Evolutionary conservation across 179 eudicot species (phyloP).

Genomic region (Nepenthes alata): DNA sequence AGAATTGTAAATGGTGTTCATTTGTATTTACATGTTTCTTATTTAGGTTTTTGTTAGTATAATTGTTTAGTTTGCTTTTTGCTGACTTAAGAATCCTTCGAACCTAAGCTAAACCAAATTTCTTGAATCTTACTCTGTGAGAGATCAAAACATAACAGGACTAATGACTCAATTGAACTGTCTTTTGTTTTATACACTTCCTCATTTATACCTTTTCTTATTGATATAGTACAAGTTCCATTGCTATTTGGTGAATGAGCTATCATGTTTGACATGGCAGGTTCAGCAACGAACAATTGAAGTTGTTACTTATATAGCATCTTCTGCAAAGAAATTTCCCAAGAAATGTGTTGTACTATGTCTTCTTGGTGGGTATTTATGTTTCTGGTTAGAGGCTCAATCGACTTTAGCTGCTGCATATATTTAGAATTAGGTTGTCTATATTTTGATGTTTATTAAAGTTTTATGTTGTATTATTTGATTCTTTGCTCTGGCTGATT

Average conservation of each 20-base stretch:
- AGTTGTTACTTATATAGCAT: constrained; percentile 62
- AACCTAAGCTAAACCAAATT: neutral
- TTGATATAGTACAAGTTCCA: too few relatives aligned
- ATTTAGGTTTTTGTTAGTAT: too few relatives aligned
- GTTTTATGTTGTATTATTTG: neutral
- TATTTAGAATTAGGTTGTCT: neutral
- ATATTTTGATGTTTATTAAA: neutral
- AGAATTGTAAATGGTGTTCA: too few relatives aligned
- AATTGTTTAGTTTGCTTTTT: too few relatives aligned
- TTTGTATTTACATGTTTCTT: too few relatives aligned
- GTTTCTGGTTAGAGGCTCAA: neutral
- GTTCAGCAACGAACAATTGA: constrained; percentile 98
- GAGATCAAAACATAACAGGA: neutral
- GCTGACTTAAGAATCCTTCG: neutral
- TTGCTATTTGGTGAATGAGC: too few relatives aligned
- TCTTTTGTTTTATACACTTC: too few relatives aligned
- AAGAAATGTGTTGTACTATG: constrained; percentile 98
- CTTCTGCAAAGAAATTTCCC: constrained; percentile 72
- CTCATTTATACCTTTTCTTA: too few relatives aligned
- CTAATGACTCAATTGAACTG: neutral
- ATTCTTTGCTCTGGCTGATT: neutral
- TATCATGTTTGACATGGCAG: constrained; percentile 28
- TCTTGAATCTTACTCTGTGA: neutral
- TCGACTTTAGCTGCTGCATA: neutral
- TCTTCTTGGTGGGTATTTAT: constrained; percentile 52